Conservation (phyloP, 2,329 filamentous ascomycete species). For the Neofusicoccum umdonicola region DNA sequence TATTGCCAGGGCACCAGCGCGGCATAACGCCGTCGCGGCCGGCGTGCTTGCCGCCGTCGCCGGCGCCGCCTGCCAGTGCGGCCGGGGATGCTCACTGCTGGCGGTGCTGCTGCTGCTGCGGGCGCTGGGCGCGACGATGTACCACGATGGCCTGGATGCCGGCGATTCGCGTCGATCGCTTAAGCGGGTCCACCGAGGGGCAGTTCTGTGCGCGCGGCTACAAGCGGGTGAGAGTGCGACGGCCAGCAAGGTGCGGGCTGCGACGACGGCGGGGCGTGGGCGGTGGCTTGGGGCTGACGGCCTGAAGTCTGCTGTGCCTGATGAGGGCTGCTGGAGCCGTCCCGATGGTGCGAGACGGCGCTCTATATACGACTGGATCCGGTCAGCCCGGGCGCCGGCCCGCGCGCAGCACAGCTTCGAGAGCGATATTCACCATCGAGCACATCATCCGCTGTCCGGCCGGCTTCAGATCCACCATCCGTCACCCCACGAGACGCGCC, state of each 20-base stretch:
- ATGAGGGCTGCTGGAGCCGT: background rate
- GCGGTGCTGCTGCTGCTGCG: background rate
- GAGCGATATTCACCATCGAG: slow-evolving; percentile 14
- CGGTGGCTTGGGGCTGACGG: slow-evolving; percentile 1
- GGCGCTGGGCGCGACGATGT: background rate
- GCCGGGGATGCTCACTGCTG: background rate
- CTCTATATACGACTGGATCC: background rate
- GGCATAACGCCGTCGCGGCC: background rate
- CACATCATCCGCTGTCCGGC: slow-evolving; percentile 14
- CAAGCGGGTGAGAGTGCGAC: background rate
- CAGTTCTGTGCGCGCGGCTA: slow-evolving; percentile 14
- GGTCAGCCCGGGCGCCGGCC: background rate
- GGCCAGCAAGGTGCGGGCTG: background rate
- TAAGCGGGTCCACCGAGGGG: slow-evolving; percentile 1
- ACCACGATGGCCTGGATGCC: background rate
- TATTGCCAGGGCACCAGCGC: slow-evolving; percentile 1
- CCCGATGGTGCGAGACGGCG: background rate
- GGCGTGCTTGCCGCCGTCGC: background rate
- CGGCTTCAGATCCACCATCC: slow-evolving; percentile 10
- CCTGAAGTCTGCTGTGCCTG: background rate
- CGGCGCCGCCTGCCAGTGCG: background rate
- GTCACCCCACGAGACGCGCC: slow-evolving; percentile 8
- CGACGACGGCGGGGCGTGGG: background rate
- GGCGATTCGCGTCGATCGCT: slow-evolving; percentile 3
- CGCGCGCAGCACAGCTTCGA: slow-evolving; percentile 3